These are phyloP conservation scores for Sarcomyxa edulis DNA, from an alignment of 768 basidiomycete genomes.

Conservation along the genomic window DNA sequence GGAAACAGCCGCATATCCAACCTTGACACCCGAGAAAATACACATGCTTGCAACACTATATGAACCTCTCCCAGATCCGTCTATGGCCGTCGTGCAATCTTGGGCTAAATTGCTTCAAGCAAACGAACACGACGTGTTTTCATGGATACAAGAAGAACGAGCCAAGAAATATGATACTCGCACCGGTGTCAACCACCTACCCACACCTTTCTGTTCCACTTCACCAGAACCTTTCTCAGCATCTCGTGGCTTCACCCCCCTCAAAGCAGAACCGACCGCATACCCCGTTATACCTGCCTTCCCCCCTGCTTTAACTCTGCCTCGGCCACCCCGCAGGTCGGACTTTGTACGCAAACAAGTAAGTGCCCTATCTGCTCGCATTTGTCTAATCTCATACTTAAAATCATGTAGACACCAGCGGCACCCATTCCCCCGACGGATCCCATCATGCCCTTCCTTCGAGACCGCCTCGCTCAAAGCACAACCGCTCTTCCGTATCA, in stretches of 20 bases:
- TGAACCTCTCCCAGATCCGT: conserved; percentile 16
- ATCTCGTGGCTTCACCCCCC: conserved; percentile 1
- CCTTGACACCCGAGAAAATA: conserved; percentile 15
- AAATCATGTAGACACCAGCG: too few species aligned
- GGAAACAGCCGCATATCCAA: conserved; percentile 10
- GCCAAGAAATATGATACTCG: not conserved
- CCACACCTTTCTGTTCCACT: conserved; percentile 16
- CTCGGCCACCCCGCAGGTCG: too few species aligned
- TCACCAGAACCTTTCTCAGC: conserved; percentile 19
- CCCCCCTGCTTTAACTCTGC: too few species aligned
- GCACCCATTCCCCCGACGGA: not conserved
- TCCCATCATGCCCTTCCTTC: too few species aligned
- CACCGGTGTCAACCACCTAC: conserved; percentile 12
- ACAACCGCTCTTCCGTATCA: too few species aligned
- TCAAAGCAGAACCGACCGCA: conserved; percentile 13
- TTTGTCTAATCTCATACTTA: too few species aligned
- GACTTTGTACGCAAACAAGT: too few species aligned
- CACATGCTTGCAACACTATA: conserved; percentile 18
- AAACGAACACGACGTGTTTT: conserved; percentile 14
- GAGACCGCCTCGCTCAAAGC: too few species aligned
- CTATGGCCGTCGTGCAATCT: conserved; percentile 17
- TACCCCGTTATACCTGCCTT: conserved; percentile 13
- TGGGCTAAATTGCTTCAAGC: conserved; percentile 25
- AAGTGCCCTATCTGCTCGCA: too few species aligned
- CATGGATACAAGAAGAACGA: conserved; percentile 14